phyloP scores from a whole-genome alignment of 345 rosid genomes.

The Citrus glauca region DNA sequence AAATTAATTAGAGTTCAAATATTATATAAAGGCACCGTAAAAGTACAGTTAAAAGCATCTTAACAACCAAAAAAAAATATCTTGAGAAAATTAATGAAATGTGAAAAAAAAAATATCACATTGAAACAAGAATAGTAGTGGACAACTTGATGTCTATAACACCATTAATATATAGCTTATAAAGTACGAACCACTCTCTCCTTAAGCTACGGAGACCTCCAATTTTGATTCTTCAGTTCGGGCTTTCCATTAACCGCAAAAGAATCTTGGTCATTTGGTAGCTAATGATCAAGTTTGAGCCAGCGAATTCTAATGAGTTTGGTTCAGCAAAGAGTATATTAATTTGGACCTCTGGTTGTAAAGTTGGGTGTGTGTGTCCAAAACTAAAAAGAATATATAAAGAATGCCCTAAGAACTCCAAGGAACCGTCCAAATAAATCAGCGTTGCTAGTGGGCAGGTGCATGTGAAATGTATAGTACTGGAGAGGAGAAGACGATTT shows the following conservation, averaged over 20 bases:
- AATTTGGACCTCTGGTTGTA: slow-evolving; percentile 12
- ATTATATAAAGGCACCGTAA: not conserved
- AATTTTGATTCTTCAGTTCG: not conserved
- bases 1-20: not conserved
- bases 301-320: slow-evolving; percentile 6
- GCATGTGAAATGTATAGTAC: not conserved
- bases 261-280: slow-evolving; percentile 17
- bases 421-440: slow-evolving; percentile 20
- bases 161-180: slow-evolving; percentile 1
- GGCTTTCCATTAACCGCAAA: slow-evolving; percentile 9
- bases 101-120: not conserved
- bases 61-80: slow-evolving; percentile 14
- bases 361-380: not conserved
- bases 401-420: not conserved
- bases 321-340: not conserved
- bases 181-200: not conserved
- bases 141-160: slow-evolving; percentile 7
- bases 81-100: not conserved
- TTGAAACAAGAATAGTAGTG: slow-evolving; percentile 2
- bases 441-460: slow-evolving; percentile 18
- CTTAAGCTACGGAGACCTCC: not conserved
- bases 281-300: not conserved
- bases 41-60: not conserved
- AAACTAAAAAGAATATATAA: not conserved
- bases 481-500: not conserved